Percentiles rank a stretch among this genome's conserved stretches.
Conservation (phyloP, 768 basidiomycete genomes). For the Cantharellus cinnabarinus region DNA sequence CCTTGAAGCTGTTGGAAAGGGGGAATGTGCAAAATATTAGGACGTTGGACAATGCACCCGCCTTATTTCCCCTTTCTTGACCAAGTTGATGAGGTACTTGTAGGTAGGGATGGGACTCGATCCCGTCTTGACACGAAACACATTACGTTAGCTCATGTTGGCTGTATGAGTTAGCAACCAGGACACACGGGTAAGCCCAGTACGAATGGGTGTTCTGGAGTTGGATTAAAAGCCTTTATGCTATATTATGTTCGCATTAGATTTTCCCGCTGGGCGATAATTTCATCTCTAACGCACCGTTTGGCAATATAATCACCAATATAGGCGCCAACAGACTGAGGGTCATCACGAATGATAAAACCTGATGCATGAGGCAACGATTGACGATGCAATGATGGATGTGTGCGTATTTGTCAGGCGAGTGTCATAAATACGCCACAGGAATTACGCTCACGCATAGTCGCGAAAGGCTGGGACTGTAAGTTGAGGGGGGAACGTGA, state of each 20-base stretch:
- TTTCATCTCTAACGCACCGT: slow-evolving; percentile 26
- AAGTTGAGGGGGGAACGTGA: too few species aligned
- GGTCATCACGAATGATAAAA: slow-evolving; percentile 65
- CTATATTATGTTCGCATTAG: slow-evolving; percentile 17
- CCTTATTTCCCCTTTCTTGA: slow-evolving; percentile 45
- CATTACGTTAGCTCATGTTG: too few species aligned
- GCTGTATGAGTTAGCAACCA: too few species aligned
- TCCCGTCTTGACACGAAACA: slow-evolving; percentile 27
- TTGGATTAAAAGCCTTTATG: slow-evolving; percentile 65
- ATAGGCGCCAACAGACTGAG: slow-evolving; percentile 50
- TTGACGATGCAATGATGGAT: not conserved
- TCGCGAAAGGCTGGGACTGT: too few species aligned
- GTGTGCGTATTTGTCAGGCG: not conserved
- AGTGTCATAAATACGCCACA: too few species aligned
- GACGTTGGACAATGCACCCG: not conserved
- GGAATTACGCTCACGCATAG: too few species aligned
- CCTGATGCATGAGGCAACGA: slow-evolving; percentile 11
- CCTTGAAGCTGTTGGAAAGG: slow-evolving; percentile 36
- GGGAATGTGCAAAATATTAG: not conserved
- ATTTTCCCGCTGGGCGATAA: not conserved
- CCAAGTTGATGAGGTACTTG: slow-evolving; percentile 54
- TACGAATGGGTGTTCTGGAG: slow-evolving; percentile 56
- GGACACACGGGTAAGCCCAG: slow-evolving; percentile 43
- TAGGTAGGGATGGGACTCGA: slow-evolving; percentile 80
- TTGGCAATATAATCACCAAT: slow-evolving; percentile 62